Conservation (phyloP, 495 filamentous ascomycete species). For the Trichocladium antarcticum region DNA sequence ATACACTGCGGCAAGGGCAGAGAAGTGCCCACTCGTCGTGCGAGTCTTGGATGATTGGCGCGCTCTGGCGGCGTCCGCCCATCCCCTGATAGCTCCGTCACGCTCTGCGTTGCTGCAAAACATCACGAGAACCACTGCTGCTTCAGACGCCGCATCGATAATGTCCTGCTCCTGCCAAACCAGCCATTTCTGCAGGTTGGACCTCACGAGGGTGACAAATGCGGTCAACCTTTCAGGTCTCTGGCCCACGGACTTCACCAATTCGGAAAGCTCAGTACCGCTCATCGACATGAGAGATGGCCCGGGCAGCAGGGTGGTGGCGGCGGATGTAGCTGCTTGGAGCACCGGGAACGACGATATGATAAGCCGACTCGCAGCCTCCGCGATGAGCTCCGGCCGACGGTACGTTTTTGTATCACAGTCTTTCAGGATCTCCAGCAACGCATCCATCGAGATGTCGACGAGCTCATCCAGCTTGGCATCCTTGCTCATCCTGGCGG, state of each 20-base stretch:
- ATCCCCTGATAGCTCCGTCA: conserved; percentile 25
- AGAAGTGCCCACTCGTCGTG: conserved; percentile 31
- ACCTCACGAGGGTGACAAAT: conserved; percentile 18
- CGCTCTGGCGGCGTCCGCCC: conserved; percentile 29
- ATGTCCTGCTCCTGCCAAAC: conserved; percentile 34
- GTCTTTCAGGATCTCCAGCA: conserved; percentile 28
- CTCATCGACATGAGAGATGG: conserved; percentile 10
- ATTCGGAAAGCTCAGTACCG: conserved; percentile 7
- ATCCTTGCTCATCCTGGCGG: background rate
- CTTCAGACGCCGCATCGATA: conserved; percentile 31
- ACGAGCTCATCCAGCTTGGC: conserved; percentile 11
- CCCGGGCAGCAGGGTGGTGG: conserved; percentile 14
- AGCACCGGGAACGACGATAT: conserved; percentile 33
- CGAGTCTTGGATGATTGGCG: conserved; percentile 19
- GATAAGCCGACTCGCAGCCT: conserved; percentile 50
- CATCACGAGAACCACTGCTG: conserved; percentile 31
- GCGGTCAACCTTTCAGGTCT: background rate
- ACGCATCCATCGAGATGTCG: conserved; percentile 3
- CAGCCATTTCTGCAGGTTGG: conserved; percentile 31
- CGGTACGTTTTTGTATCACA: conserved; percentile 35
- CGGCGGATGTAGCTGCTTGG: conserved; percentile 15
- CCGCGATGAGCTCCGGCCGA: conserved; percentile 60
- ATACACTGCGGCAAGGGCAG: conserved; percentile 32
- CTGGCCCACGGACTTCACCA: conserved; percentile 8
- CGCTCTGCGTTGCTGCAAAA: conserved; percentile 24